Conservation (phyloP, 2,329 filamentous ascomycete genomes). For the Juglanconis juglandina region DNA sequence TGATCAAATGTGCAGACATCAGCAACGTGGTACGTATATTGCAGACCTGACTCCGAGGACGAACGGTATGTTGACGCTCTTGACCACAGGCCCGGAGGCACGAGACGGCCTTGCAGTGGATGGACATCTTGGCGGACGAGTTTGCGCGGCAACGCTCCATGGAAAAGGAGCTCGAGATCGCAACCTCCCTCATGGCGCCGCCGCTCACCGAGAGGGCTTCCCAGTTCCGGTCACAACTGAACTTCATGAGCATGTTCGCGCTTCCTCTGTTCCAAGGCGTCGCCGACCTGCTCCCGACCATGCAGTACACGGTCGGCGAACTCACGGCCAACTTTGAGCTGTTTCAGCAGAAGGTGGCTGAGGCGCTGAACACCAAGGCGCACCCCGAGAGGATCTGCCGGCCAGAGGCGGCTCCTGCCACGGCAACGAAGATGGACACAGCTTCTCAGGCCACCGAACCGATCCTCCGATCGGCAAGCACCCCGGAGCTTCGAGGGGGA, state of each 20-base stretch:
- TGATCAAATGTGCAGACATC: constrained; percentile 98
- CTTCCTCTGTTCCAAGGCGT: constrained; percentile 87
- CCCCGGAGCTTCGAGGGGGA: constrained; percentile 30
- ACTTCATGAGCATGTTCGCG: constrained; percentile 96
- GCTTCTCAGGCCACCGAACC: constrained; percentile 20
- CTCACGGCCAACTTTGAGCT: constrained; percentile 71
- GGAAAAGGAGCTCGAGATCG: constrained; percentile 83
- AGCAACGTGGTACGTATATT: constrained; percentile 80
- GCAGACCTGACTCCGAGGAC: background rate
- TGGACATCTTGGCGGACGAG: constrained; percentile 88
- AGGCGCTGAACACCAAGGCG: constrained; percentile 53
- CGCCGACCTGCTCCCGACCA: constrained; percentile 77
- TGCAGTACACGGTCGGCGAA: constrained; percentile 81
- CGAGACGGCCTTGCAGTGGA: constrained; percentile 81
- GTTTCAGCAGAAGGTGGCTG: constrained; percentile 67
- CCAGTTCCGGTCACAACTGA: constrained; percentile 81
- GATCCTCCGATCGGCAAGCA: constrained; percentile 28
- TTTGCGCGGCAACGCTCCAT: constrained; percentile 90
- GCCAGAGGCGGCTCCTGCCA: background rate
- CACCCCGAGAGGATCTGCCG: constrained; percentile 31
- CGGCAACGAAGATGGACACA: background rate
- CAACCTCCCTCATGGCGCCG: constrained; percentile 79
- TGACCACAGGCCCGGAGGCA: constrained; percentile 72
- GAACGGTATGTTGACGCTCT: constrained; percentile 22
- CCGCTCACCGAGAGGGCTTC: constrained; percentile 81